Conservation (phyloP, 176 grass and related monocot species). For the Cenchrus fungigraminus region DNA sequence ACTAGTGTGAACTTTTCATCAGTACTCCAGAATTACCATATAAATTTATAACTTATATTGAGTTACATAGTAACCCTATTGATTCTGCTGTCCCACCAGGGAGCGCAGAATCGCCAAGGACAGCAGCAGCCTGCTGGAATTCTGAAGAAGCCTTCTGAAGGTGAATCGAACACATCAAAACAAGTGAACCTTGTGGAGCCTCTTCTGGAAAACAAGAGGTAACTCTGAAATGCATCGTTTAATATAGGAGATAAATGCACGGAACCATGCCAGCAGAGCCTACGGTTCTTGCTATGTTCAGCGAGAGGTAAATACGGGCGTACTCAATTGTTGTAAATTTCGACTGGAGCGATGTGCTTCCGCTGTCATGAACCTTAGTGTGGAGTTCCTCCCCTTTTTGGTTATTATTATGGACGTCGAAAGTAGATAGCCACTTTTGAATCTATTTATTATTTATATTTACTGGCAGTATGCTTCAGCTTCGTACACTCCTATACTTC, state of each 20-base stretch:
- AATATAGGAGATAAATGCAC: constrained; percentile 1
- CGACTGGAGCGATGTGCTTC: constrained; percentile 1
- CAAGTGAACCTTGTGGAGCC: constrained; percentile 80
- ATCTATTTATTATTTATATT: not conserved
- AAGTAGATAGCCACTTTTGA: constrained; percentile 17
- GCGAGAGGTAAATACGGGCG: constrained; percentile 43
- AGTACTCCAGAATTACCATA: not conserved
- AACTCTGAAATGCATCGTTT: constrained; percentile 10
- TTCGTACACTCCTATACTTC: not conserved
- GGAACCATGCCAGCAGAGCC: not conserved
- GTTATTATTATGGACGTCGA: not conserved
- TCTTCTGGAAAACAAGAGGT: constrained; percentile 66
- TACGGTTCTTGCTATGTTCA: constrained; percentile 32
- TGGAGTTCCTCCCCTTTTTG: not conserved
- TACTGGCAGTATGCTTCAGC: not conserved
- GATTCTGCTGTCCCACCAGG: constrained; percentile 43
- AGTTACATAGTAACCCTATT: not conserved
- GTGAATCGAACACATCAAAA: constrained; percentile 61
- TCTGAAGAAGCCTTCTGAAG: constrained; percentile 73
- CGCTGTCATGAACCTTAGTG: not conserved
- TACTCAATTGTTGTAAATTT: constrained; percentile 39
- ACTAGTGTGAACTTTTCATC: constrained; percentile 2
- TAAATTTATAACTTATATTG: not conserved
- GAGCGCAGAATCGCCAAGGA: constrained; percentile 71
- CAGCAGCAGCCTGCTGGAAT: constrained; percentile 72